Conservation (phyloP, 2,329 filamentous ascomycete genomes). For the Neopestalotiopsis clavispora region DNA sequence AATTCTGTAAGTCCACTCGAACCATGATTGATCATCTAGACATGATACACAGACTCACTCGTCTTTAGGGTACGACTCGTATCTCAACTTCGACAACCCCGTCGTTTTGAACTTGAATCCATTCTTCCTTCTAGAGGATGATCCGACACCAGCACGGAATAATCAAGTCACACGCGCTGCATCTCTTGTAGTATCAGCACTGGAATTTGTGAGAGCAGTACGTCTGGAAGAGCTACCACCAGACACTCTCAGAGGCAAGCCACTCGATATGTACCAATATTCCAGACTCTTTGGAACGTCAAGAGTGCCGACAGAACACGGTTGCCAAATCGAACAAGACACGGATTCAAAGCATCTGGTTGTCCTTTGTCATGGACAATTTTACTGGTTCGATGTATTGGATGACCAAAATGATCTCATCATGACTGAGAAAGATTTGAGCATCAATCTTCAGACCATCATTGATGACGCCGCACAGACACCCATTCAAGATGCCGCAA, state of each 20-base stretch:
- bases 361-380: constrained; percentile 91
- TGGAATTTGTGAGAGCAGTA: constrained; percentile 92
- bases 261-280: constrained; percentile 98
- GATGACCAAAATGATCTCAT: constrained; percentile 94
- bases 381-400: constrained; percentile 98
- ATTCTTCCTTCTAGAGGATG: constrained; percentile 96
- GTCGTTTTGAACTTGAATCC: constrained; percentile 97
- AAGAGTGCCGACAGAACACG: constrained; percentile 89
- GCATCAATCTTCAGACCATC: constrained; percentile 89
- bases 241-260: constrained; percentile 81
- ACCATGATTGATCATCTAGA: constrained; percentile 24
- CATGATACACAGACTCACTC: neutral
- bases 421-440: constrained; percentile 94
- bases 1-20: constrained; percentile 78
- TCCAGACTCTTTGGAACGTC: constrained; percentile 94
- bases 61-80: constrained; percentile 90
- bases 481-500: constrained; percentile 93
- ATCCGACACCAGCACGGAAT: constrained; percentile 93
- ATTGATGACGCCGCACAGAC: constrained; percentile 88
- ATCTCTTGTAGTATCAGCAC: constrained; percentile 85
- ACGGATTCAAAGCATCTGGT: constrained; percentile 92
- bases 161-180: constrained; percentile 95
- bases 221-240: constrained; percentile 91
- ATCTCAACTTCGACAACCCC: constrained; percentile 96
- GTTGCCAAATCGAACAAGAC: constrained; percentile 95